Conservation (phyloP, 805 yeast genomes). For the Yarrowia alimentaria region DNA sequence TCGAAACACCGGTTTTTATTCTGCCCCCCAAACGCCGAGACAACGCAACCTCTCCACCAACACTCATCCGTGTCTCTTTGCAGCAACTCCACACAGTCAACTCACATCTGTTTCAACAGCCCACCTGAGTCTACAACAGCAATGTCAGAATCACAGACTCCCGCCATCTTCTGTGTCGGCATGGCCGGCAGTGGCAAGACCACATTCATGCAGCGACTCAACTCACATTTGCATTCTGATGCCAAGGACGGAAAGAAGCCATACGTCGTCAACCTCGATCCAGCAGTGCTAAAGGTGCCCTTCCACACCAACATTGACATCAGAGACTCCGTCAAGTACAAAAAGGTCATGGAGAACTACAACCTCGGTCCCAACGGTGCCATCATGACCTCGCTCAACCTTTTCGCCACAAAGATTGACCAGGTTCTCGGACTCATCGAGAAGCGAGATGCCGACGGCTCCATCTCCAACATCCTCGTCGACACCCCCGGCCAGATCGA, state of each 20-base stretch:
- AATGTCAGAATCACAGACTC: slow-evolving; percentile 28
- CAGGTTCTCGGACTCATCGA: slow-evolving; percentile 87
- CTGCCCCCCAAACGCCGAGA: no score
- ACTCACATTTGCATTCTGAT: slow-evolving; percentile 77
- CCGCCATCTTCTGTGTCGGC: slow-evolving; percentile 51
- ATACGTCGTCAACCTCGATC: slow-evolving; percentile 91
- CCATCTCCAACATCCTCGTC: slow-evolving; percentile 67
- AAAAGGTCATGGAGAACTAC: slow-evolving; percentile 92
- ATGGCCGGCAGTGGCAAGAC: slow-evolving; percentile 91
- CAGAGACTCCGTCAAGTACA: slow-evolving; percentile 91
- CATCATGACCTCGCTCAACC: slow-evolving; percentile 87
- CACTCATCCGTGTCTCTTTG: no score
- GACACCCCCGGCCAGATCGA: slow-evolving; percentile 99
- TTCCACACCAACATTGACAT: slow-evolving; percentile 93
- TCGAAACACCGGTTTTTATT: no score
- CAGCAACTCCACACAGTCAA: no score
- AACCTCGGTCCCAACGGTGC: slow-evolving; percentile 98
- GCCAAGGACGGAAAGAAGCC: slow-evolving; percentile 50
- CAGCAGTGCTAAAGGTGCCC: slow-evolving; percentile 93
- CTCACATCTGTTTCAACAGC: no score
- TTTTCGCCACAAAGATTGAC: slow-evolving; percentile 92
- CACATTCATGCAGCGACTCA: slow-evolving; percentile 93
- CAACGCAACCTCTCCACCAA: no score
- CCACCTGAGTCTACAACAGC: no score
- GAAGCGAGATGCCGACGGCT: slow-evolving; percentile 54